Evolutionary conservation across 2,329 filamentous ascomycete species (phyloP).

Genomic region (Aspergillus aculeatus): DNA sequence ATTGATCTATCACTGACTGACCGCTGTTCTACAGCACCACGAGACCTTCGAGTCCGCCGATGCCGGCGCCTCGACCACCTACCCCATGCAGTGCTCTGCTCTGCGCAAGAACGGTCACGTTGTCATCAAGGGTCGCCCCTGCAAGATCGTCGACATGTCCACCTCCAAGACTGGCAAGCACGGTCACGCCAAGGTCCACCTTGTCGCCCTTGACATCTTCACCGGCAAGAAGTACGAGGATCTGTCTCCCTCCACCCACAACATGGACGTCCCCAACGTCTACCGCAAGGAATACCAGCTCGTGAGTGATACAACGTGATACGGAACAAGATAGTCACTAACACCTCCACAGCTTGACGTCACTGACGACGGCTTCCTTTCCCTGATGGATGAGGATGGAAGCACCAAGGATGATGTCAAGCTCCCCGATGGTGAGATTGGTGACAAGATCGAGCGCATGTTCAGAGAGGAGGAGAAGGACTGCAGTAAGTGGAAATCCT

Average conservation of each 20-base stretch:
- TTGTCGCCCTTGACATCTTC: conserved; percentile 98
- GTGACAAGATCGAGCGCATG: conserved; percentile 78
- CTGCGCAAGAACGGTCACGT: conserved; percentile 99
- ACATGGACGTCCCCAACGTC: conserved; percentile 88
- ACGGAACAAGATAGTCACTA: not conserved
- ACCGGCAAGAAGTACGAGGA: conserved; percentile 99
- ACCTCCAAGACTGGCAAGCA: conserved; percentile 99
- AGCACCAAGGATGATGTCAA: conserved; percentile 93
- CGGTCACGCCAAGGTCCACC: conserved; percentile 99
- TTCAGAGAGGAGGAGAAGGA: conserved; percentile 86
- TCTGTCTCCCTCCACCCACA: conserved; percentile 92
- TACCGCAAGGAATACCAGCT: conserved; percentile 87
- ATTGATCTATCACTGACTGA: conserved; percentile 11
- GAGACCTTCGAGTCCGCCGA: conserved; percentile 88
- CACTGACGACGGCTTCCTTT: conserved; percentile 90
- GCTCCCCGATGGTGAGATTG: conserved; percentile 84
- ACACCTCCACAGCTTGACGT: conserved; percentile 70
- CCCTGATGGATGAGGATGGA: conserved; percentile 85
- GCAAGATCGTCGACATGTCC: conserved; percentile 99
- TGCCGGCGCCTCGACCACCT: conserved; percentile 92
- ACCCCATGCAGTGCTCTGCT: conserved; percentile 98
- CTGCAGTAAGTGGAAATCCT: conserved; percentile 68
- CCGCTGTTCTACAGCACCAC: conserved; percentile 55
- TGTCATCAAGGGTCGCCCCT: conserved; percentile 96
- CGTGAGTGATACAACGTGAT: conserved; percentile 58